Evolutionary conservation across 352 stramenopile species (phyloP), one percentile per base, ranked within the genome.

Genomic region (Pythium biforme): DNA sequence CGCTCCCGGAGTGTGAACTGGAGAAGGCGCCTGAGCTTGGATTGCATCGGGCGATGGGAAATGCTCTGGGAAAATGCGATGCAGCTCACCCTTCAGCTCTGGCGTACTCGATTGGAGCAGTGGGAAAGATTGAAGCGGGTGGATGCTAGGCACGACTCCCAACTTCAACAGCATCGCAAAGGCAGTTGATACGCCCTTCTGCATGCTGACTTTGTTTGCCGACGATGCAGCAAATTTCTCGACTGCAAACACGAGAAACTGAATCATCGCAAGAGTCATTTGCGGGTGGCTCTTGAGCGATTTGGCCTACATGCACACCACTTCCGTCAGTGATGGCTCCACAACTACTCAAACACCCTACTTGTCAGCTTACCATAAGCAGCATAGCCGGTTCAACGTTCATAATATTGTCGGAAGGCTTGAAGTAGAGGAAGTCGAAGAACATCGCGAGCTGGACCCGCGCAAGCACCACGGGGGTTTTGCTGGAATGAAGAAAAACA

Each of bases 401-500:
- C 83, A 93, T 93, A 43, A 95, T 85, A 70, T 87, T 91, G 66
- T 93, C 83, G 5, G 68, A 81, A 9, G 76, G 63, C 53, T 89
- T 90, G 61, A 92, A 95, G 63, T 95, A 92, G 33, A 95, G 63
- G 65, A 87, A 95, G 58, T 95, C 86, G 40, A 95, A 92, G 64
- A 93, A 95, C 81, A 95, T 95, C 15, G 86, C 82, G 45, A 92
- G 74, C 55, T 93, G 83, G 27, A 90, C 83, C 45, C 86, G 81
- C 26, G 84, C 81, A 22, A 92, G 68, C 19, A 87, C 76, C 31
- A 67, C 81, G 51, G 80, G 81, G 40, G 70, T 89, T 59, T 93
- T 93, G 69, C 84, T 94, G 46, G 62, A 66, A 29, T 9, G n/a
- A n/a, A 61, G 23, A 17, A 41, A 57, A 52, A 9, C 19, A 47